phyloP scores from a whole-genome alignment of 495 filamentous ascomycete genomes.

The Aspergillus ostianus region DNA sequence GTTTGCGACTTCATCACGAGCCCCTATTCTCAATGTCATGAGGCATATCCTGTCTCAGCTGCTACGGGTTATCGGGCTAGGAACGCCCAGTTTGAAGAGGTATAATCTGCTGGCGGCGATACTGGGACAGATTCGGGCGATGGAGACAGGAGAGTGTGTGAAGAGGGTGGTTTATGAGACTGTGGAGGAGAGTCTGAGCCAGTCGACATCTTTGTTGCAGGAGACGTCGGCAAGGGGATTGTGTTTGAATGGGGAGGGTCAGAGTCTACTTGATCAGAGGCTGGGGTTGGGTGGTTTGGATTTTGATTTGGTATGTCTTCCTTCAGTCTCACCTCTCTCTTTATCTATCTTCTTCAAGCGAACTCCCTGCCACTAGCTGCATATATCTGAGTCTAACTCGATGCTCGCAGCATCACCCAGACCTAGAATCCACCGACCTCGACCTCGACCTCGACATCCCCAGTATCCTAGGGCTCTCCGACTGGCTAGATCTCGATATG shows the following conservation, averaged over 20 bases:
- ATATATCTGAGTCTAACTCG: not conserved
- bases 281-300: not conserved
- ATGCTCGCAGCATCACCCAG: not conserved
- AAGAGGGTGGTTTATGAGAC: constrained; percentile 17
- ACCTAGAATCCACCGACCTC: not conserved
- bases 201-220: constrained; percentile 16
- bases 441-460: constrained; percentile 4
- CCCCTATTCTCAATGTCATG: constrained; percentile 18
- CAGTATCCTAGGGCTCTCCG: constrained; percentile 2
- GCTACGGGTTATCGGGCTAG: constrained; percentile 19
- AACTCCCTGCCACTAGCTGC: not conserved
- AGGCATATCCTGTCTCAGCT: constrained; percentile 23
- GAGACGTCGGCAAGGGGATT: not conserved
- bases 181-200: constrained; percentile 12
- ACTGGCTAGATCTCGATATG: not conserved
- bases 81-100: constrained; percentile 23
- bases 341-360: too few relatives aligned
- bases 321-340: not conserved
- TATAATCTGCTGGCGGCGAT: constrained; percentile 21
- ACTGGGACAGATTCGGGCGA: constrained; percentile 21
- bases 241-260: not conserved
- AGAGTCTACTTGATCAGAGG: not conserved
- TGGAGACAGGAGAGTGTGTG: constrained; percentile 18
- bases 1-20: constrained; percentile 14
- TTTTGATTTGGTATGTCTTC: not conserved